Evolutionary conservation across 192 early-diverging fungal species (phyloP).

Genomic region (Thamnidium elegans): DNA sequence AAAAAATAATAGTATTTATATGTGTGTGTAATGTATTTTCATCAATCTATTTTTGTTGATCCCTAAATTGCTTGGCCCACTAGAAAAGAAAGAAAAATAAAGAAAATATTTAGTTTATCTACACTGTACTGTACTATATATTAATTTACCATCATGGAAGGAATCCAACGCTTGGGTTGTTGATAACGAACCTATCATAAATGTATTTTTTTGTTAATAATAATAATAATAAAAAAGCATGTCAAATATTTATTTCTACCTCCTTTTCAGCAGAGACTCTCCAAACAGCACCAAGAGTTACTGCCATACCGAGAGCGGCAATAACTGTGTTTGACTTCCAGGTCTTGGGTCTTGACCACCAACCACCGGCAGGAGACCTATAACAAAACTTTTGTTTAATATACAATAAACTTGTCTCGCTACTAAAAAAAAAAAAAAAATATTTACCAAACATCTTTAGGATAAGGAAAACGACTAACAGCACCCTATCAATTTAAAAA

Average conservation of each 20-base stretch:
- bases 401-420: too few species aligned
- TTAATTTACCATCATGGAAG: conserved; percentile 46
- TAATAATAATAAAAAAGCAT: background rate
- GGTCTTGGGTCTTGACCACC: conserved; percentile 44
- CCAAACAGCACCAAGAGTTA: conserved; percentile 37
- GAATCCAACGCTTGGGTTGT: conserved; percentile 48
- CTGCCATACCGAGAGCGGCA: conserved; percentile 35
- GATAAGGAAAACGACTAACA: conserved; percentile 27
- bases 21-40: background rate
- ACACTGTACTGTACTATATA: background rate
- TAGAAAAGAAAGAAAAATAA: conserved; percentile 15
- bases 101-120: too few species aligned
- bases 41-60: conserved; percentile 27
- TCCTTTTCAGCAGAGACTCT: conserved; percentile 42
- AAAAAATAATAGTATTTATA: background rate
- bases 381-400: background rate
- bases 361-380: conserved; percentile 50
- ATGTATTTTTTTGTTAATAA: background rate
- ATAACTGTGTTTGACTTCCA: conserved; percentile 48
- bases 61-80: conserved; percentile 44
- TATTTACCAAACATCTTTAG: conserved; percentile 21
- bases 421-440: background rate
- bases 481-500: conserved; percentile 8
- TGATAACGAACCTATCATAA: conserved; percentile 37
- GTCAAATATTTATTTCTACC: conserved; percentile 13